Evolutionary conservation across 2,329 filamentous ascomycete genomes (phyloP), one percentile per base, ranked within the genome.

Genomic region (Neospermospora avenae): DNA sequence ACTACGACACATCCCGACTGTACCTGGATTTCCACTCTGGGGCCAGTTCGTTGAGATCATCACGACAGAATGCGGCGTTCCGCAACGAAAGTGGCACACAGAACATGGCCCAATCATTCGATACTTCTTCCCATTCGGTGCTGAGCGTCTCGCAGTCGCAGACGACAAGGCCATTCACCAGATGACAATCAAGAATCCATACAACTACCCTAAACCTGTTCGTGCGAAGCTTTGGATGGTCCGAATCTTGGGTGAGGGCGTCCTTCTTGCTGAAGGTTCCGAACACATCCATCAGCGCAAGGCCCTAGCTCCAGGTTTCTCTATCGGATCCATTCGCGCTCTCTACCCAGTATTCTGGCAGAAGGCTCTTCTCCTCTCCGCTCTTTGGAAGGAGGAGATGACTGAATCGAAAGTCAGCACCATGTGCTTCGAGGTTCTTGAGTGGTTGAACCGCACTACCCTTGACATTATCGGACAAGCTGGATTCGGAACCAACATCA

Each of bases 271-370:
- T 1, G 92, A 97, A 74, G 92, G 92, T n/a, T 55, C 52, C 7
- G 65, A 65, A 18, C 65, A 67, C 31, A 58, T 65, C 14, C 65
- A 67, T 69, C 89, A 91, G 76, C 83, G 92, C 48, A 91, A 89
- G 72, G 85, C 86, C 59, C 81, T 96, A 25, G 84, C 87, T 76
- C 91, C 91, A 0, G 89, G 90, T 1, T 96, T 96, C 73, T 81
- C 85, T 18, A 95, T 91, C 70, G 84, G 90, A 14, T 89, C 93
- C 67, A 80, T 96, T 73, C 93, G 93, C 71, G 84, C 92, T 56
- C 77, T 96, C 13, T 93, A 93, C 67, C 88, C 90, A 0, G 77
- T 88, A 7, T 96, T 96, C 74, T 96, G 91, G 90, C 69, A 75
- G 18, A 96, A 96, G 75, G 82, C 86, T 0, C 75, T 82, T 24